A percentile compares a stretch with the other conserved stretches of the same genome.
These are phyloP conservation scores for Fremontodendron californicum DNA, from an alignment of 345 rosid species.

Conservation along the genomic window DNA sequence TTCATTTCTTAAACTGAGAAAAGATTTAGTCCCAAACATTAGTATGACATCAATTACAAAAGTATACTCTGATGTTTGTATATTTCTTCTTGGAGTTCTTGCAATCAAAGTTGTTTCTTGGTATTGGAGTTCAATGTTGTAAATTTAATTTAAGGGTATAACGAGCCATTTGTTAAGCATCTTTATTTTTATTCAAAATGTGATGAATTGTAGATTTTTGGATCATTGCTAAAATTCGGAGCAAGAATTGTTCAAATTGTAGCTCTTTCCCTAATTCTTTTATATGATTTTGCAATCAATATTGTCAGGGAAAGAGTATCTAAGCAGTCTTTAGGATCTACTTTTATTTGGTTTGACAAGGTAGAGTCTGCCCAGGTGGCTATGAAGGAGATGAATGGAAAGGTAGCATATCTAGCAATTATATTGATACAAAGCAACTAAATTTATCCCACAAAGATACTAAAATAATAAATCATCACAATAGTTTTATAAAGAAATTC, in stretches of 20 bases:
- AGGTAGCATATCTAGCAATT: conserved; percentile 28
- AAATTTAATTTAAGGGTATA: too few species aligned
- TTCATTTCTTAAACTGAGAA: not conserved
- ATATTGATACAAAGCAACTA: not conserved
- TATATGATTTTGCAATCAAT: conserved; percentile 29
- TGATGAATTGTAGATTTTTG: too few species aligned
- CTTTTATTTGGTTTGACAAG: conserved; percentile 44
- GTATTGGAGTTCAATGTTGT: too few species aligned
- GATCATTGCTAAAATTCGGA: too few species aligned
- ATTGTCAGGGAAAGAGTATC: conserved; percentile 34
- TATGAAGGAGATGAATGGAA: conserved; percentile 51
- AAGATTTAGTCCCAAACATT: not conserved
- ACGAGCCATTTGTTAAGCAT: not conserved
- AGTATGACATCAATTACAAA: not conserved
- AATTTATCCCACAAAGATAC: too few species aligned
- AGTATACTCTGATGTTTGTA: not conserved
- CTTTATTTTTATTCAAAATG: too few species aligned
- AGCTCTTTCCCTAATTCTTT: not conserved
- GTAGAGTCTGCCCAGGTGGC: conserved; percentile 42
- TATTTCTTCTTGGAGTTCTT: not conserved
- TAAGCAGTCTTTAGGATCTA: conserved; percentile 42
- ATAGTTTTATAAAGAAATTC: too few species aligned
- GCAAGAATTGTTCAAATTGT: not conserved
- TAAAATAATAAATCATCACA: too few species aligned
- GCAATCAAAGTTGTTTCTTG: too few species aligned